These are phyloP conservation scores for Phoenix dactylifera DNA, from an alignment of 176 grass and related monocot species.

Conservation along the genomic window DNA sequence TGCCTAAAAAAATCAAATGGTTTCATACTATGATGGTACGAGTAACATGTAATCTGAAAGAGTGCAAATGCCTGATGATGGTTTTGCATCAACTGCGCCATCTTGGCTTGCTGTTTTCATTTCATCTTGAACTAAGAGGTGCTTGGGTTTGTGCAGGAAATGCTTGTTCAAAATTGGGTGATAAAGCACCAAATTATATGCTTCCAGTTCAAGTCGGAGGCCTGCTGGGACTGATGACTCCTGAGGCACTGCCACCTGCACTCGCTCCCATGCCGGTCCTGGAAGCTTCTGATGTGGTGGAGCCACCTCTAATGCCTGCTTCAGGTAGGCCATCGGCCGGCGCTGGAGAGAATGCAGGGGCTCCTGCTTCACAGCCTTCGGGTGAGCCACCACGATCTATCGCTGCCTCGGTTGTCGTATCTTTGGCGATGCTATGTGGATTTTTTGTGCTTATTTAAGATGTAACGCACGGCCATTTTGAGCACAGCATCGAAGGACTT, in stretches of 20 bases:
- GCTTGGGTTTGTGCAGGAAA: conserved; percentile 33
- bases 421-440: conserved; percentile 17
- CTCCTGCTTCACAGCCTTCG: conserved; percentile 19
- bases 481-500: not conserved
- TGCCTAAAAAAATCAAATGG: too few relatives aligned
- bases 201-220: not conserved
- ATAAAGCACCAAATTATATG: conserved; percentile 39
- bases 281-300: conserved; percentile 15
- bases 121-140: not conserved
- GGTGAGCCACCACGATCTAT: not conserved
- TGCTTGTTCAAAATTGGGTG: conserved; percentile 32
- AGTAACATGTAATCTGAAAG: too few relatives aligned
- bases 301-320: conserved; percentile 37
- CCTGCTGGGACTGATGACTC: conserved; percentile 9
- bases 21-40: too few relatives aligned
- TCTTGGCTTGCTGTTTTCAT: not conserved
- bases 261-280: conserved; percentile 34
- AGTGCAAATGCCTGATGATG: too few relatives aligned
- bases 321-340: not conserved
- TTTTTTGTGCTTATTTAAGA: conserved; percentile 24
- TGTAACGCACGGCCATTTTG: too few relatives aligned
- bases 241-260: conserved; percentile 20
- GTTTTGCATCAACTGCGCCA: too few relatives aligned
- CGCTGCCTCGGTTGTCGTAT: not conserved
- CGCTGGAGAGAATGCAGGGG: not conserved